Conservation (phyloP, 2,329 filamentous ascomycete species). For the Sarocladium oryzae region DNA sequence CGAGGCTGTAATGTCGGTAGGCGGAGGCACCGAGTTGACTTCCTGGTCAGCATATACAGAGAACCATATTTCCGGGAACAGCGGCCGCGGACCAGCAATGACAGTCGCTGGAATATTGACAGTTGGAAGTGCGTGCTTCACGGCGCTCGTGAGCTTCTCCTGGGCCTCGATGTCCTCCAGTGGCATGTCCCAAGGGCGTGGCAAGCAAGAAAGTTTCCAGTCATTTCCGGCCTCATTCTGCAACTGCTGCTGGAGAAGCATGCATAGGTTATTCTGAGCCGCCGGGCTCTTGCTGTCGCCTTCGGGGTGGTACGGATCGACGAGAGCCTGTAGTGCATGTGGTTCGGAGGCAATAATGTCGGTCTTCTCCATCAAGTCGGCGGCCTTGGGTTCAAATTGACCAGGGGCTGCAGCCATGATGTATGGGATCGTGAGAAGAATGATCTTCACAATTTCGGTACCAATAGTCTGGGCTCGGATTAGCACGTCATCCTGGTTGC, state of each 20-base stretch:
- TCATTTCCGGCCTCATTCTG: slow-evolving; percentile 65
- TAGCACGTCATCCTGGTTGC: slow-evolving; percentile 8
- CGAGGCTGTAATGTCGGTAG: slow-evolving; percentile 69
- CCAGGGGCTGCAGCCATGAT: slow-evolving; percentile 67
- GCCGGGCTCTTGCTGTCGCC: slow-evolving; percentile 56
- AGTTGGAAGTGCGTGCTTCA: slow-evolving; percentile 72
- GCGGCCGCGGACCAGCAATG: slow-evolving; percentile 62
- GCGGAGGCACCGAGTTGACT: slow-evolving; percentile 77
- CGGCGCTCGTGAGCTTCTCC: slow-evolving; percentile 50
- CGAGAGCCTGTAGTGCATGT: slow-evolving; percentile 75
- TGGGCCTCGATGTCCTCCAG: slow-evolving; percentile 53
- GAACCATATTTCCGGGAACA: slow-evolving; percentile 91
- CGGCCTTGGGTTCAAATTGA: slow-evolving; percentile 65
- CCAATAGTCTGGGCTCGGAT: slow-evolving; percentile 49
- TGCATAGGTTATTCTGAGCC: slow-evolving; percentile 63
- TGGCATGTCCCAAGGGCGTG: slow-evolving; percentile 62
- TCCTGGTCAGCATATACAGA: slow-evolving; percentile 88
- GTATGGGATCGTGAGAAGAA: slow-evolving; percentile 90
- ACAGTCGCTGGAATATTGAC: slow-evolving; percentile 72
- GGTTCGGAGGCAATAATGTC: slow-evolving; percentile 89
- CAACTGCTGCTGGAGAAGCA: slow-evolving; percentile 78
- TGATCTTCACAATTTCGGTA: slow-evolving; percentile 92
- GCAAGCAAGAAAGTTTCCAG: slow-evolving; percentile 67
- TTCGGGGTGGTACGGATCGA: slow-evolving; percentile 74
- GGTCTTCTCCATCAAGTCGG: slow-evolving; percentile 82